phyloP scores from a whole-genome alignment of 192 early-diverging fungal species.

The Coemansia pectinata region DNA sequence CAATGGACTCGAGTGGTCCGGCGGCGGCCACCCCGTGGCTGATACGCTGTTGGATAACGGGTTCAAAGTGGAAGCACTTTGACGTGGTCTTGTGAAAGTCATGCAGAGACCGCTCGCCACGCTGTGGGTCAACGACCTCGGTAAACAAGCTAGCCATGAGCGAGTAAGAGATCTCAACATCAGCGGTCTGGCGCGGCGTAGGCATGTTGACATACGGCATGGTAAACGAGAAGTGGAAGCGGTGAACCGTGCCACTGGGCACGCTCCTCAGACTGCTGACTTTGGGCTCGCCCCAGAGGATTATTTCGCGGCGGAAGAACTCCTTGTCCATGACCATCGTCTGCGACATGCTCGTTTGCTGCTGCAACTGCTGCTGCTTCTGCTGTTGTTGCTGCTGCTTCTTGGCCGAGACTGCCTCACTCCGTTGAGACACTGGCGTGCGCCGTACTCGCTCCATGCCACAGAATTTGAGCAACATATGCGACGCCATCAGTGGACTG shows the following conservation, averaged over 20 bases:
- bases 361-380: conserved; percentile 27
- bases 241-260: conserved; percentile 37
- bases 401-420: not conserved
- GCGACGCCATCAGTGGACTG: conserved; percentile 42
- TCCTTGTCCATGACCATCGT: conserved; percentile 57
- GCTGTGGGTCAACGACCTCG: conserved; percentile 32
- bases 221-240: conserved; percentile 57
- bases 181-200: conserved; percentile 52
- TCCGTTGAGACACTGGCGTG: conserved; percentile 26
- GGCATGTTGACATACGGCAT: conserved; percentile 58
- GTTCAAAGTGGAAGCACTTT: conserved; percentile 47
- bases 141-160: conserved; percentile 47
- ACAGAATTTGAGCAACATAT: conserved; percentile 45
- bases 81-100: conserved; percentile 43
- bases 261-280: conserved; percentile 23
- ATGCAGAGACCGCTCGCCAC: conserved; percentile 33
- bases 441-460: conserved; percentile 53
- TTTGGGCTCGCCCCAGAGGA: conserved; percentile 53
- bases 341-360: conserved; percentile 44
- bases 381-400: conserved; percentile 13
- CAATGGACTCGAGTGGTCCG: conserved; percentile 33
- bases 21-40: conserved; percentile 18
- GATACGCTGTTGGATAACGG: conserved; percentile 42
- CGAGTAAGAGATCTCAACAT: conserved; percentile 52
- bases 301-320: conserved; percentile 50